Evolutionary conservation across 2,329 filamentous ascomycete genomes (phyloP), one percentile per base, ranked within the genome.

Genomic region (Ilyonectria mors-panacis): DNA sequence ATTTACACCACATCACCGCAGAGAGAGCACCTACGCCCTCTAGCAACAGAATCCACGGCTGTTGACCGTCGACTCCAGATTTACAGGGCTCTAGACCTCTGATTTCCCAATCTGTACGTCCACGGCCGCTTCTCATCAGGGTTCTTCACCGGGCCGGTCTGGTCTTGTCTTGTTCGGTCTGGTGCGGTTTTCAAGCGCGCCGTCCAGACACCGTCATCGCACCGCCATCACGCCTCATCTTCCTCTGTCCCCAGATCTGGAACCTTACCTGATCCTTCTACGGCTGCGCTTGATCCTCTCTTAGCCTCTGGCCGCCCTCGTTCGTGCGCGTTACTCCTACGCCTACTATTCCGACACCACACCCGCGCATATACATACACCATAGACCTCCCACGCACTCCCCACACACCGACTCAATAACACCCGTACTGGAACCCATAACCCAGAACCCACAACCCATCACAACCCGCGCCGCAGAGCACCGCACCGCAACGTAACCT

Each of bases 271-370:
- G 58, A 59, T 68, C 60, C 66, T 66, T 68, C 47, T 37, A 26
- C n/a, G 53, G 50, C 56, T 56, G 51, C 39, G 51, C 55, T 62
- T 50, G 56, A 56, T 64, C 28, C 58, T 28, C 23, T 53, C 47
- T 50, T 63, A 55, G 59, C 59, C 55, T 47, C 12, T 42, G 54
- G 30, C n/a, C 21, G 35, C 17, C 17, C 10, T 23, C 54, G 60
- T 54, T 60, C 47, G 68, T 60, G 61, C n/a, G 28, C 65, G 55
- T 55, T 67, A 68, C 55, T 67, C 70, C 59, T 51, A 55, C 62
- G 45, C 58, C 45, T 62, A 57, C 64, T 75, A 75, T 71, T 53
- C 62, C 48, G 56, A 75, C 73, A 72, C 73, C 73, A 63, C 53
- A 37, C 53, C 63, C 26, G 51, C 13, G 42, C 51, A 50, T 63